Base-by-base conservation (phyloP, 371 early-diverging fungal species). In the Mortierella sp. region DNA sequence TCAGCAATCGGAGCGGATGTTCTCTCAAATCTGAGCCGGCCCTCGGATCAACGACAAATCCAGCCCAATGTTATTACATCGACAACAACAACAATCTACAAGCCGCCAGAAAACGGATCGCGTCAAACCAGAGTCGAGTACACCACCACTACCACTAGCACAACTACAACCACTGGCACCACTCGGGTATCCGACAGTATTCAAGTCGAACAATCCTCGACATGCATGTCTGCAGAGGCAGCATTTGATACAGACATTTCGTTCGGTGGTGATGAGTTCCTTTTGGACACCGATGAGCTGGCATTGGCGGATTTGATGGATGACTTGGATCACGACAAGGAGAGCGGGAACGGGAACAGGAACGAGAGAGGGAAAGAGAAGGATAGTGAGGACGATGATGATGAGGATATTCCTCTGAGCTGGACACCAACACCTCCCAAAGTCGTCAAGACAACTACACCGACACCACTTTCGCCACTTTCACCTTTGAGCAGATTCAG, bases 261-360 rank as follows among this genome's bases (percentile, higher is more conserved):
- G 13, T 73, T 78, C 55, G 69, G 58, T 5, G 70, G 69, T 2
- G 79, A 78, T 43, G 79, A 73, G 13, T 78, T 78, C 34, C 48
- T 73, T n/a, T 24, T 67, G 44, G 77, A 63, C 31, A 47, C 53
- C 39, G 73, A 64, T 11, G 72, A 70, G 13, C 37, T 64, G 29
- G 69, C 68, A 7, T 61, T 72, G 10, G 65, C 37, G 22, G 71
- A 70, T 45, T 52, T 70, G 13, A 55, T 70, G 41, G 41, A 66
- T 31, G 76, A 65, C n/a, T 37, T 73, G 10, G 66, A 76, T 39
- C 61, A 22, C 22, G 34, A 7, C 61, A 66, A 63, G 11, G 40
- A 37, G 11, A 34, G n/a, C 6, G 47, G 19, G 47, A 11, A 47
- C 9, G 19, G 19, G 47, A 47, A 19, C 47, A 11, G 47, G 19